Conservation (phyloP, 2,329 filamentous ascomycete species). For the Torrubiella hemipterigena region DNA sequence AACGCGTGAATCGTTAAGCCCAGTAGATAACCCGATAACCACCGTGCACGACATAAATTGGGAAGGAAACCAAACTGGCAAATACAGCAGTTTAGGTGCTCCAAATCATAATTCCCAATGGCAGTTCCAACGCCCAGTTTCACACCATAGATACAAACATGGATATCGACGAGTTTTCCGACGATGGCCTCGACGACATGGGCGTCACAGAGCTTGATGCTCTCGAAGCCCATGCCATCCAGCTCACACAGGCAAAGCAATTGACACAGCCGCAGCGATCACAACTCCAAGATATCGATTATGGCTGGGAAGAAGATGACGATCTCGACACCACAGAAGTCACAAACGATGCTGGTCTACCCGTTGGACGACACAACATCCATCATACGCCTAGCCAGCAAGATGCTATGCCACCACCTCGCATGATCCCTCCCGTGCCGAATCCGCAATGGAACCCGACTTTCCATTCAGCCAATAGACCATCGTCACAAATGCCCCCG, state of each 20-base stretch:
- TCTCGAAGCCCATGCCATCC: conserved; percentile 52
- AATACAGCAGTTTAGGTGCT: too few species aligned
- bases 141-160: too few species aligned
- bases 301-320: conserved; percentile 40
- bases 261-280: conserved; percentile 13
- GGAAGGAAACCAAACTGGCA: too few species aligned
- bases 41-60: too few species aligned
- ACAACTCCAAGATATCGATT: conserved; percentile 21
- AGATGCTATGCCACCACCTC: conserved; percentile 13
- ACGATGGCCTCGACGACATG: conserved; percentile 51
- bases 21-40: too few species aligned
- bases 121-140: too few species aligned
- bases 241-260: conserved; percentile 40
- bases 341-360: conserved; percentile 32
- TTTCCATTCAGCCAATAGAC: conserved; percentile 12
- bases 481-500: conserved; percentile 9
- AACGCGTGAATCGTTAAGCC: too few species aligned
- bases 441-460: conserved; percentile 27
- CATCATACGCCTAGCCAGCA: conserved; percentile 24
- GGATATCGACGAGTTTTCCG: conserved; percentile 46
- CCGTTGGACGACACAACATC: conserved; percentile 21
- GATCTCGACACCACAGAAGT: conserved; percentile 48
- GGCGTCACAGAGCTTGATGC: conserved; percentile 45
- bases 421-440: conserved; percentile 17
- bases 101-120: too few species aligned